phyloP scores from a whole-genome alignment of 495 filamentous ascomycete species.

The Letharia lupina region DNA sequence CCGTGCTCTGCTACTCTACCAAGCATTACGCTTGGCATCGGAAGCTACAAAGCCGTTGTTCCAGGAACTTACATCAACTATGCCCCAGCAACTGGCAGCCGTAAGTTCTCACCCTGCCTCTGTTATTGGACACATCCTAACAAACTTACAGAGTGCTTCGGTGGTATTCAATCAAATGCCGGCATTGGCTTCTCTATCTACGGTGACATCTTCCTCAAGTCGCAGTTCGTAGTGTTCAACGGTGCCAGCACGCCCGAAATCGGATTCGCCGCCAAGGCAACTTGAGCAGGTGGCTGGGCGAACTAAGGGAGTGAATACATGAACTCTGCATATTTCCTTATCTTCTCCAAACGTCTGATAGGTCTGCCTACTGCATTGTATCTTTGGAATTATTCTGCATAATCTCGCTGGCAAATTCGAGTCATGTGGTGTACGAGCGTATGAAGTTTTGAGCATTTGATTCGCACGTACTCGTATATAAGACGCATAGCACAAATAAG shows the following conservation, averaged over 20 bases:
- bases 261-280: constrained; percentile 52
- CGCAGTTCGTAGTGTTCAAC: constrained; percentile 70
- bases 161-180: constrained; percentile 54
- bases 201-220: constrained; percentile 73
- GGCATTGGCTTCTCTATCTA: constrained; percentile 62
- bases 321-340: not conserved
- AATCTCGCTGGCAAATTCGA: not conserved
- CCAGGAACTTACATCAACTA: constrained; percentile 40
- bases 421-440: constrained; percentile 1
- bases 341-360: not conserved
- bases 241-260: constrained; percentile 41
- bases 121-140: constrained; percentile 3
- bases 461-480: not conserved
- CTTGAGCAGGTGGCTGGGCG: constrained; percentile 2
- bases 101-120: constrained; percentile 15
- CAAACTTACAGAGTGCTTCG: constrained; percentile 45
- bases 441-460: not conserved
- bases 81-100: constrained; percentile 34
- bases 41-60: constrained; percentile 37
- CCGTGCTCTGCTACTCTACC: constrained; percentile 56
- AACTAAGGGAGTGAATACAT: not conserved
- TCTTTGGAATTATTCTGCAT: not conserved
- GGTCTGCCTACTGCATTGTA: not conserved
- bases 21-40: constrained; percentile 52
- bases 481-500: not conserved